Evolutionary conservation across 768 basidiomycete genomes (phyloP).

Genomic region (Boletus rex-veris): DNA sequence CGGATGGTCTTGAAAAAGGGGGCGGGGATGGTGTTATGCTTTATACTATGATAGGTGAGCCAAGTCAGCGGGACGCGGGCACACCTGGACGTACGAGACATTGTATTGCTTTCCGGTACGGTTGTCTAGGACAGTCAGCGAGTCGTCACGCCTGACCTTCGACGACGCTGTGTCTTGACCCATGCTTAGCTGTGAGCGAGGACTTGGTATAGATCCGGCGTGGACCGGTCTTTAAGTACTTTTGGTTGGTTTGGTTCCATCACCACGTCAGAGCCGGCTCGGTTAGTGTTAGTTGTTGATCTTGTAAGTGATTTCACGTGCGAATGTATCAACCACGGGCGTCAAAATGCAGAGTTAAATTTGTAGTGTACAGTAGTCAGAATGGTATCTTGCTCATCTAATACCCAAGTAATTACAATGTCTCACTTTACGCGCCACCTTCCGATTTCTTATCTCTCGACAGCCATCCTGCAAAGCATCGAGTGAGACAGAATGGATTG

Average conservation of each 20-base stretch:
- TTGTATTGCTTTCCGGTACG: conserved; percentile 77
- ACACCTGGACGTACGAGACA: conserved; percentile 55
- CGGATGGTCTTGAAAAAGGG: conserved; percentile 77
- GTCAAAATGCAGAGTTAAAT: too few relatives aligned
- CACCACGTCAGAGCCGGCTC: background rate
- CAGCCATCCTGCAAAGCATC: conserved; percentile 26
- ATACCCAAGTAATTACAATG: background rate
- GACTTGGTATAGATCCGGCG: background rate
- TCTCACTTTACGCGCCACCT: conserved; percentile 1
- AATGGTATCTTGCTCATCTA: conserved; percentile 21
- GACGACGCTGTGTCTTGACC: conserved; percentile 24
- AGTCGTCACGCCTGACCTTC: conserved; percentile 21
- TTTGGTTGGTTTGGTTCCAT: too few relatives aligned
- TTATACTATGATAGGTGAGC: conserved; percentile 49
- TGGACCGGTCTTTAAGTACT: background rate
- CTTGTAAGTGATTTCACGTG: conserved; percentile 4
- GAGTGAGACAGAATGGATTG: background rate
- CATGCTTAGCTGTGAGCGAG: conserved; percentile 12
- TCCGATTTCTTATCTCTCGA: conserved; percentile 31
- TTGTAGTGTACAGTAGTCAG: background rate
- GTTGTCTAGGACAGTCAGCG: conserved; percentile 74
- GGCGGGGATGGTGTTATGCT: conserved; percentile 75
- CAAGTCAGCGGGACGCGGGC: background rate
- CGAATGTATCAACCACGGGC: too few relatives aligned
- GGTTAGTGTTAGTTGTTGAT: background rate